Conservation (phyloP, 805 yeast genomes). For the Barnettozyma pratensis region DNA sequence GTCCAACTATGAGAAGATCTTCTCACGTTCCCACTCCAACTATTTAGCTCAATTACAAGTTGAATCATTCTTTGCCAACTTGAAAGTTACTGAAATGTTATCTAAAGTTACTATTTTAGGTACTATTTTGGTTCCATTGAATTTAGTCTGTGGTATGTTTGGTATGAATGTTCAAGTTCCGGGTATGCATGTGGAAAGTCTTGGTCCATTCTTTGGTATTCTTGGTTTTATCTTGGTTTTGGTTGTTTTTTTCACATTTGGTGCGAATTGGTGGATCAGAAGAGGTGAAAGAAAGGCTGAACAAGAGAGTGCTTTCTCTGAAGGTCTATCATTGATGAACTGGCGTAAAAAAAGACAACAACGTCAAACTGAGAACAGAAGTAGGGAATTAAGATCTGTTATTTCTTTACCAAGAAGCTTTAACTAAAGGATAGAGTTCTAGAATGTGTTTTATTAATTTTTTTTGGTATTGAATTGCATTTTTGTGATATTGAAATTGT, state of each 20-base stretch:
- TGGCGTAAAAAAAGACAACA: constrained; percentile 16
- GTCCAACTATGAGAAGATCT: constrained; percentile 86
- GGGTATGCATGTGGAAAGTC: constrained; percentile 44
- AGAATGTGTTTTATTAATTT: too few relatives aligned
- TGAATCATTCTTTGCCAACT: constrained; percentile 81
- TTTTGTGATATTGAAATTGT: too few relatives aligned
- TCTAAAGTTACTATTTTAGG: constrained; percentile 89
- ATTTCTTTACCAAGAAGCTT: constrained; percentile 22
- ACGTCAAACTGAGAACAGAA: constrained; percentile 14
- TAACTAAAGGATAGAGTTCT: constrained; percentile 16
- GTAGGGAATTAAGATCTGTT: constrained; percentile 25
- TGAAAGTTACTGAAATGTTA: constrained; percentile 78
- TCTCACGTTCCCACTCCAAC: constrained; percentile 86
- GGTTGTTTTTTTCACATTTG: constrained; percentile 33
- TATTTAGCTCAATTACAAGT: constrained; percentile 93
- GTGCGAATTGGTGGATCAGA: constrained; percentile 39
- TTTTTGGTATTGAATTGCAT: too few relatives aligned
- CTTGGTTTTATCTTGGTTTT: constrained; percentile 45
- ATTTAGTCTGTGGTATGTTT: constrained; percentile 83
- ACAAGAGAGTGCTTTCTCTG: constrained; percentile 8
- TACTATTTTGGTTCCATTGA: constrained; percentile 85
- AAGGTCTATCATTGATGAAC: constrained; percentile 30
- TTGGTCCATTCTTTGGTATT: constrained; percentile 68
- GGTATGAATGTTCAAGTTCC: constrained; percentile 95
- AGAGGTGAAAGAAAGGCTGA: constrained; percentile 28